These are phyloP conservation scores for Neurospora sp. DNA, from an alignment of 495 filamentous ascomycete genomes.

Conservation along the genomic window DNA sequence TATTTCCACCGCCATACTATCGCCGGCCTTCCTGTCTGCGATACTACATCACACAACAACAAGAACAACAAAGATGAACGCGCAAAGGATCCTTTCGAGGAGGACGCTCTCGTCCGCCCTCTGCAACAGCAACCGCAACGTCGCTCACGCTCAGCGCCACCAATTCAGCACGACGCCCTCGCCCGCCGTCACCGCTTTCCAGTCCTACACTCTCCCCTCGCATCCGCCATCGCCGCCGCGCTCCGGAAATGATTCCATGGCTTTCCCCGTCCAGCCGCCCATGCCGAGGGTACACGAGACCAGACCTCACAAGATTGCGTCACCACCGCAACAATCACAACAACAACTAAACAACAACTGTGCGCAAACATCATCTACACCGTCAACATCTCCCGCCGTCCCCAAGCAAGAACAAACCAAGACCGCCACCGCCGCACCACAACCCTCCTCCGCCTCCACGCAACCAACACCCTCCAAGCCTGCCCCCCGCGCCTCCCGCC, in stretches of 20 bases:
- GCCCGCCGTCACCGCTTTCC: slow-evolving; percentile 54
- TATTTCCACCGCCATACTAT: not conserved
- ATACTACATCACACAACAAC: not conserved
- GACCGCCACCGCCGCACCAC: slow-evolving; percentile 2
- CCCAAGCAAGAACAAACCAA: slow-evolving; percentile 25
- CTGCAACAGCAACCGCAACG: slow-evolving; percentile 7
- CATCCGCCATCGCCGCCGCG: slow-evolving; percentile 53
- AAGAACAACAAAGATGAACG: slow-evolving; percentile 14
- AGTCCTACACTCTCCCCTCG: slow-evolving; percentile 57
- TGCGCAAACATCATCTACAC: not conserved
- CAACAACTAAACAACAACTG: slow-evolving; percentile 10
- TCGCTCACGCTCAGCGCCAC: slow-evolving; percentile 39
- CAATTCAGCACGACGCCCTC: slow-evolving; percentile 52
- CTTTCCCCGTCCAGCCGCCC: slow-evolving; percentile 31
- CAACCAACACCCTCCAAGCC: slow-evolving; percentile 3
- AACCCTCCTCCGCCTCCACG: not conserved
- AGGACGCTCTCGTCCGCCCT: slow-evolving; percentile 18
- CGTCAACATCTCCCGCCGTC: slow-evolving; percentile 11
- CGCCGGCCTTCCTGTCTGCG: not conserved
- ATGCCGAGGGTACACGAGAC: slow-evolving; percentile 44
- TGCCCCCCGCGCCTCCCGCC: slow-evolving; percentile 44
- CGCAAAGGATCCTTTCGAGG: slow-evolving; percentile 15
- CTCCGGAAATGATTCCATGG: slow-evolving; percentile 58
- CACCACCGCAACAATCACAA: slow-evolving; percentile 8
- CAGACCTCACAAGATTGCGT: slow-evolving; percentile 32